These are phyloP conservation scores for Aspergillus sp. DNA, from an alignment of 2,329 filamentous ascomycete genomes.

Conservation along the genomic window DNA sequence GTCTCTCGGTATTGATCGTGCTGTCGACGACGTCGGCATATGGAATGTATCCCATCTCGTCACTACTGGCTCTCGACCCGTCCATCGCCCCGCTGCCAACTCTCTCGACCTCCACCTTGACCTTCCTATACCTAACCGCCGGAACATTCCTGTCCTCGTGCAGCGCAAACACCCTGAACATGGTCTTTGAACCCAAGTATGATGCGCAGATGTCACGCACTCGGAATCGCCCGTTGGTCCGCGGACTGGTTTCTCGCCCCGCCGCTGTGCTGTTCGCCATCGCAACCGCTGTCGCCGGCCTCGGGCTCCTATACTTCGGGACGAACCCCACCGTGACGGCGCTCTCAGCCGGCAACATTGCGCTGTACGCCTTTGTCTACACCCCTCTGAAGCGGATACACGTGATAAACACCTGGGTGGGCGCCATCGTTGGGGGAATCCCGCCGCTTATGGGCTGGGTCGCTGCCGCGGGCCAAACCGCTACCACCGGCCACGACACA, in stretches of 20 bases:
- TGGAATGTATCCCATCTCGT: constrained; percentile 87
- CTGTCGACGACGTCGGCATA: constrained; percentile 89
- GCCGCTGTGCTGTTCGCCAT: constrained; percentile 77
- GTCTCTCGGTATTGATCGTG: constrained; percentile 85
- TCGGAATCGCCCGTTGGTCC: constrained; percentile 82
- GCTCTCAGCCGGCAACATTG: constrained; percentile 80
- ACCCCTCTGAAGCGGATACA: constrained; percentile 88
- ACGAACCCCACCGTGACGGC: constrained; percentile 92
- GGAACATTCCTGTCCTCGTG: constrained; percentile 88
- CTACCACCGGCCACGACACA: constrained; percentile 66
- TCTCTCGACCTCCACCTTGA: constrained; percentile 73
- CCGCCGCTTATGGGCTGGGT: constrained; percentile 98
- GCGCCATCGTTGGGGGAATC: constrained; percentile 87
- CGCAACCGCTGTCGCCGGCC: constrained; percentile 67
- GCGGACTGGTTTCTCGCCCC: constrained; percentile 70
- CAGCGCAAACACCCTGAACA: constrained; percentile 91
- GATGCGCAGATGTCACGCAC: constrained; percentile 95
- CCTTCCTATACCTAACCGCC: constrained; percentile 84
- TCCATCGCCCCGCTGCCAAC: constrained; percentile 59
- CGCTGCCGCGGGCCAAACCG: constrained; percentile 85
- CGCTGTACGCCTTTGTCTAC: constrained; percentile 86
- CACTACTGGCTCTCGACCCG: constrained; percentile 79
- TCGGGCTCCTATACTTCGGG: constrained; percentile 75
- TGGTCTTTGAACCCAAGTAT: constrained; percentile 89
- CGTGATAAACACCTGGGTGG: constrained; percentile 90